These are phyloP conservation scores for Hanseniaspora pseudoguilliermondii DNA, from an alignment of 805 yeast species.

Conservation along the genomic window DNA sequence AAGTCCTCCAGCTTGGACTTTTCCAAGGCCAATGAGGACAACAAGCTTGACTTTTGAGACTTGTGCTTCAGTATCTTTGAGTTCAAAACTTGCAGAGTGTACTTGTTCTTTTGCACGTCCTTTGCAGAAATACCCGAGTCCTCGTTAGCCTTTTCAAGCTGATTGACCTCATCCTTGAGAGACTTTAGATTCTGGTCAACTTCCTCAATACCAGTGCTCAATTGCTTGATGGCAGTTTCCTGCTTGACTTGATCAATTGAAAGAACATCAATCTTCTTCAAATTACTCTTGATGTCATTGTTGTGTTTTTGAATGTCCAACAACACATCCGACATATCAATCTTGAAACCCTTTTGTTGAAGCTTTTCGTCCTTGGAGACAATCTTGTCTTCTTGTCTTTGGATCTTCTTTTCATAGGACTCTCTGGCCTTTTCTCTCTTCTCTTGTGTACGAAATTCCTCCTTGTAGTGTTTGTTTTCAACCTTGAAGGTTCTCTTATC, in stretches of 20 bases:
- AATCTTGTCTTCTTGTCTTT: constrained; percentile 22
- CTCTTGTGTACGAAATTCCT: constrained; percentile 32
- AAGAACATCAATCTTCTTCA: constrained; percentile 30
- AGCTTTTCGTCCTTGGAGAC: constrained; percentile 21
- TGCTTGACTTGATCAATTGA: constrained; percentile 31
- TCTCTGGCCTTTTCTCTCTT: constrained; percentile 34
- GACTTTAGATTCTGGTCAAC: constrained; percentile 25
- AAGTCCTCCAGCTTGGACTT: constrained; percentile 29
- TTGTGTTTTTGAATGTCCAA: constrained; percentile 23
- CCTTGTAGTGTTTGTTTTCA: constrained; percentile 6
- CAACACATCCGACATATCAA: constrained; percentile 5
- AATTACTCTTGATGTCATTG: constrained; percentile 26
- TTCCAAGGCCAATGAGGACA: constrained; percentile 26
- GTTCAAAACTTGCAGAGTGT: constrained; percentile 25
- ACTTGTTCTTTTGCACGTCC: constrained; percentile 23
- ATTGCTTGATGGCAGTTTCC: constrained; percentile 28
- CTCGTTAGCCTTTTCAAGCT: constrained; percentile 17
- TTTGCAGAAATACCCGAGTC: constrained; percentile 21
- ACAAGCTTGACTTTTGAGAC: constrained; percentile 28
- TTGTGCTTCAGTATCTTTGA: constrained; percentile 22
- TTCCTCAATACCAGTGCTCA: constrained; percentile 22
- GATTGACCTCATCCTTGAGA: not conserved
- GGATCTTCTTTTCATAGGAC: constrained; percentile 30
- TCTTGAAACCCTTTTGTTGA: constrained; percentile 2
- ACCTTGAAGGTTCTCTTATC: constrained; percentile 28